These are phyloP conservation scores for Exophiala alcalophila DNA, from an alignment of 2,329 filamentous ascomycete genomes.

Conservation along the genomic window DNA sequence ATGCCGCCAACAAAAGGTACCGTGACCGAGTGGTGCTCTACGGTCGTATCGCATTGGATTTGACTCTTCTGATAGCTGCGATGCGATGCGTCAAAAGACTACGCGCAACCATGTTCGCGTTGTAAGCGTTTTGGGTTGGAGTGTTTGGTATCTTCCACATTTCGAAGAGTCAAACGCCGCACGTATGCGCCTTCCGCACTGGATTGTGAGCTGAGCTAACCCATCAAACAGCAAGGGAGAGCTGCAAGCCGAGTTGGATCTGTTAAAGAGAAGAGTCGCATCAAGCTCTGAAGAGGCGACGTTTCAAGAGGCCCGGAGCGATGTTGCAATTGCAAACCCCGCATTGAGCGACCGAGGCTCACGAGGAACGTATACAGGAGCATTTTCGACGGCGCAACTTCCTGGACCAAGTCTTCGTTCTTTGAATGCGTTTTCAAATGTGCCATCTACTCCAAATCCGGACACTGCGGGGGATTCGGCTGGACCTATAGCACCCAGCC, in stretches of 20 bases:
- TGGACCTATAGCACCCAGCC: neutral
- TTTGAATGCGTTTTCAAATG: neutral
- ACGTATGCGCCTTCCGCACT: slow-evolving; percentile 8
- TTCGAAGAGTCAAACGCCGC: slow-evolving; percentile 14
- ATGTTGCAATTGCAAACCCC: too few relatives aligned
- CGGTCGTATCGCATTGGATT: neutral
- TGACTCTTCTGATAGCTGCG: slow-evolving; percentile 9
- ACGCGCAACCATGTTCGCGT: slow-evolving; percentile 17
- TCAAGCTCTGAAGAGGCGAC: neutral
- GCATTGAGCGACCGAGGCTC: too few relatives aligned
- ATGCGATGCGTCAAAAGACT: slow-evolving; percentile 16
- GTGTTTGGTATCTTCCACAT: slow-evolving; percentile 15
- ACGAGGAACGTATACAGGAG: neutral
- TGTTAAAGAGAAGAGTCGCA: slow-evolving; percentile 6
- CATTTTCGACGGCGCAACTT: neutral
- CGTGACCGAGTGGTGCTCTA: neutral
- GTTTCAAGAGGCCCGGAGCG: too few relatives aligned
- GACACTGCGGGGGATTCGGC: neutral
- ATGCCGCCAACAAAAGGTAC: slow-evolving; percentile 65
- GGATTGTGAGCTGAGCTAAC: neutral
- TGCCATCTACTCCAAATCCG: neutral
- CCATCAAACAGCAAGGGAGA: slow-evolving; percentile 24
- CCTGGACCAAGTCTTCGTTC: neutral
- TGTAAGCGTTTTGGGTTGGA: slow-evolving; percentile 12
- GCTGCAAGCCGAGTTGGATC: slow-evolving; percentile 18